These are phyloP conservation scores for Sarocladium oryzae DNA, from an alignment of 2,329 filamentous ascomycete species.

Conservation along the genomic window DNA sequence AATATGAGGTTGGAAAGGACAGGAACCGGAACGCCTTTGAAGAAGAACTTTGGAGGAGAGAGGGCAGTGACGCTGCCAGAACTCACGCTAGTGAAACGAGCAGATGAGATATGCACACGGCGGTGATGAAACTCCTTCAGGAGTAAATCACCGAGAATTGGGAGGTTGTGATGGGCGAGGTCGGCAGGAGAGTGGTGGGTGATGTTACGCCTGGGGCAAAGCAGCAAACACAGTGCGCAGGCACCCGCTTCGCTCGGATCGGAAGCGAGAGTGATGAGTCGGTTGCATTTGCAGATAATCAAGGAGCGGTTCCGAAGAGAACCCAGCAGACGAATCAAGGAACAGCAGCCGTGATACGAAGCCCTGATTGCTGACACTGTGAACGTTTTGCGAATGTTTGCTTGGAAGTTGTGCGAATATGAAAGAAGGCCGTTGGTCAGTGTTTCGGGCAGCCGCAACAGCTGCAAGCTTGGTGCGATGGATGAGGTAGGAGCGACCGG, in stretches of 20 bases:
- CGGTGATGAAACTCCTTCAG: background rate
- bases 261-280: background rate
- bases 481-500: background rate
- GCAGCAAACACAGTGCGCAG: background rate
- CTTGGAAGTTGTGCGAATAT: too few relatives aligned
- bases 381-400: too few relatives aligned
- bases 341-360: too few relatives aligned
- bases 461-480: background rate
- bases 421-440: too few relatives aligned
- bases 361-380: too few relatives aligned
- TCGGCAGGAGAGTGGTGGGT: background rate
- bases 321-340: too few relatives aligned
- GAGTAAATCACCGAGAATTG: background rate
- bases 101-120: background rate
- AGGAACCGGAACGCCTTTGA: too few relatives aligned
- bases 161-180: background rate
- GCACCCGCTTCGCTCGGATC: background rate
- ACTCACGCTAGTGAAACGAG: background rate
- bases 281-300: background rate
- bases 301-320: too few relatives aligned
- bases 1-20: background rate
- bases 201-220: background rate
- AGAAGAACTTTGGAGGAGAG: too few relatives aligned
- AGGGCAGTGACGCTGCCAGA: too few relatives aligned
- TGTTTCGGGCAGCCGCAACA: slow-evolving; percentile 1